Base-by-base conservation (phyloP, 768 basidiomycete species). In the Trametes meyenii region DNA sequence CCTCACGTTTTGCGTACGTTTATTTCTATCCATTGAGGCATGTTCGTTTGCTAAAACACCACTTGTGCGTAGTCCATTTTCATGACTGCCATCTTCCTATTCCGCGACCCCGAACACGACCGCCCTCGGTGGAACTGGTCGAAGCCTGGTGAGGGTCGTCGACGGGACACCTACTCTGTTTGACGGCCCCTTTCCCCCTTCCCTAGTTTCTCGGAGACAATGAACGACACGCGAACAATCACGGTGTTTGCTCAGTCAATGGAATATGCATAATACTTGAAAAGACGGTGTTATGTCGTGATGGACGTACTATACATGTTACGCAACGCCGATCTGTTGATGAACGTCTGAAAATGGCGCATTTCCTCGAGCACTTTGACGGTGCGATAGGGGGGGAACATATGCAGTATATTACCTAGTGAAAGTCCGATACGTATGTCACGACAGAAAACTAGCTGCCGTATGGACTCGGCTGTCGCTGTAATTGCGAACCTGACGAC, bases 401-500 rank as follows among this genome's bases (percentile, higher is more conserved):
- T 44, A 43, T 40, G 21, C 26, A 43, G 21, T 42, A n/a, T 5
- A 49, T 21, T 44, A 50, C 29, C 39, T 17, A 36, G 26, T 24
- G 26, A n/a, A 19, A 35, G 7, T 26, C 11, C 13, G 6, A 33
- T 17, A 33, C 21, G 26, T 11, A 29, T 3, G 12, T 11, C 5
- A 3, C 14, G 3, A 1, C 29, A 17, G 24, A 44, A 2, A 7
- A 13, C 26, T 12, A 48, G 38, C 29, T 43, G 3, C 53, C 52
- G 54, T 71, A 80, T 6, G 85, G 83, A 58, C 73, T 76, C 1
- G 84, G 83, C 66, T 85, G 81, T 60, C 78, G 79, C 68, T 83
- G 79, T 19, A 84, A 66, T 50, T 80, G 79, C 50, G 79, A 71
- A 14, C 76, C 79, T 0, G 84, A 80, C 7, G 82, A 78, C 23